Evolutionary conservation across 2,329 filamentous ascomycete genomes (phyloP).

Genomic region (Mollisia scopiformis): DNA sequence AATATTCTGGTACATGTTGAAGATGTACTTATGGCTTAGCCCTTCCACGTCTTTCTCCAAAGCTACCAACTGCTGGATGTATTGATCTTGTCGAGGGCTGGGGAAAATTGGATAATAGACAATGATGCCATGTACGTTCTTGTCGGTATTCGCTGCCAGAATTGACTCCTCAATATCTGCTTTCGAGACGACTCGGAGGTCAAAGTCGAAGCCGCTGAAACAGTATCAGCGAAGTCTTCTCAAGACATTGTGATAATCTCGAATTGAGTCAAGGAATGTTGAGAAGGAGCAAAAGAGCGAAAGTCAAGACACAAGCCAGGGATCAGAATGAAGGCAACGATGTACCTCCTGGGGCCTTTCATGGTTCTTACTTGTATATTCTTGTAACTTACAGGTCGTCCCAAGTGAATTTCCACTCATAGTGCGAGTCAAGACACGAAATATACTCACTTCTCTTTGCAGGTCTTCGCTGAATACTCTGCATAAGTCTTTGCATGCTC

Average conservation of each 20-base stretch:
- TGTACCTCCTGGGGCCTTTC: no score
- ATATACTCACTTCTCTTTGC: constrained; percentile 82
- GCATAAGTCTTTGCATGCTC: constrained; percentile 92
- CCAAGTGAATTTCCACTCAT: neutral
- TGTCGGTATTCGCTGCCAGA: constrained; percentile 80
- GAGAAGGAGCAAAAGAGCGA: no score
- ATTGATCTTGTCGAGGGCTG: constrained; percentile 80
- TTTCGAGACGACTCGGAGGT: constrained; percentile 81
- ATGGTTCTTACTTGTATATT: no score
- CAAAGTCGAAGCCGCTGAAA: constrained; percentile 82
- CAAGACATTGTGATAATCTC: neutral
- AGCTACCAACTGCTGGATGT: constrained; percentile 92
- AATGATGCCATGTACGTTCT: constrained; percentile 81
- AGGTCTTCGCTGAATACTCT: constrained; percentile 96
- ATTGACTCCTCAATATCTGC: constrained; percentile 90
- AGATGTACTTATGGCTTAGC: constrained; percentile 88
- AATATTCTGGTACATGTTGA: constrained; percentile 99
- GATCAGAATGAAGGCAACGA: no score
- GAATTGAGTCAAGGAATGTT: neutral
- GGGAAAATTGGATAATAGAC: constrained; percentile 98
- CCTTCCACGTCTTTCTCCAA: constrained; percentile 95
- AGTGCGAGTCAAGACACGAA: neutral
- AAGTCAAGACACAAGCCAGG: no score
- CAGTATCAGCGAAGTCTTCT: neutral
- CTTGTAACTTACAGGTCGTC: neutral